Evolutionary conservation across 2,329 filamentous ascomycete species (phyloP), one percentile per base, ranked within the genome.

Genomic region (Hypoxylon sp.): DNA sequence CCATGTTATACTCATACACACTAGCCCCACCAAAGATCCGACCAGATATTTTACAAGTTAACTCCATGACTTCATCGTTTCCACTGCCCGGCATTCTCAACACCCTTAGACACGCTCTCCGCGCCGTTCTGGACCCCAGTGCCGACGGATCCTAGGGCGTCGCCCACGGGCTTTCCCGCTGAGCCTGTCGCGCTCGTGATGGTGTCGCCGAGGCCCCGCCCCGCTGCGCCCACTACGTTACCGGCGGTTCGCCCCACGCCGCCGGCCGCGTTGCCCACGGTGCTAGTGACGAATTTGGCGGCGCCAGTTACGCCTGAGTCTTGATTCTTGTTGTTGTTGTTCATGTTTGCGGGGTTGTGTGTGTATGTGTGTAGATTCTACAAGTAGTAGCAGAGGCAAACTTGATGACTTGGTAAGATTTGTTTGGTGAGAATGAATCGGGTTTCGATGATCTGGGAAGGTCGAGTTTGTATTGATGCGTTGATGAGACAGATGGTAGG

Each of bases 11-110:
- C 24, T 5, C 5, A 26, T 6, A 31, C 29, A 31, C 6, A 2
- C 5, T 26, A 26, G 3, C 2, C 29, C 29, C 9, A 31, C 4
- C 29, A 9, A 31, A 31, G 29, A 31, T 9, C 5, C 26, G 26
- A 29, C 26, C 5, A 1, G 4, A 6, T 29, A 6, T 26, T 26
- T 5, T 3, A 26, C 24, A n/a, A 10, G 3, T 9, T n/a, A 2
- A 14, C 3, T 9, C 13, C n/a, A 13, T 9, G 13, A 19, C 17
- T 61, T 55, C 46, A 75, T 53, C 53, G 63, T 71, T 75, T 77
- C 82, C 83, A 84, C 71, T 84, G 74, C 2, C 83, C 83, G 10
- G 82, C 84, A 74, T 84, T 80, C 75, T 86, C 83, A 26, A 85
- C 79, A 0, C 84, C 84, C 74, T 80, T 79, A 8, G 82, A 80